Evolutionary conservation across 495 filamentous ascomycete species (phyloP).

Genomic region (Penicillium turbatum): DNA sequence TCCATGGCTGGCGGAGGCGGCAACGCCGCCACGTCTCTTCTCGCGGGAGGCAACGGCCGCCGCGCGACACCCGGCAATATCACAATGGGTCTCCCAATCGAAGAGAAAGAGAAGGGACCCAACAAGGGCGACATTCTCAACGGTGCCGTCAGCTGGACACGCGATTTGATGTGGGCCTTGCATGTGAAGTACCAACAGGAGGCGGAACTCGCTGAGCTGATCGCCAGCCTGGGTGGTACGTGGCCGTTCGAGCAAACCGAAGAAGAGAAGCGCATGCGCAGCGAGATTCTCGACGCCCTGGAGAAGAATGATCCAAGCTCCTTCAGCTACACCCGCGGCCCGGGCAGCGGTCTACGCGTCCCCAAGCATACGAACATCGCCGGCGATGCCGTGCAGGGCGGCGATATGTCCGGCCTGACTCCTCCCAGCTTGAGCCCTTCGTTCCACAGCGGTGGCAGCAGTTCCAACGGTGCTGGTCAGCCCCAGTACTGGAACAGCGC

Average conservation of each 20-base stretch:
- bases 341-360: constrained; percentile 80
- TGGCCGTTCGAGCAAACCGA: constrained; percentile 84
- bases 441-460: constrained; percentile 55
- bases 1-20: constrained; percentile 70
- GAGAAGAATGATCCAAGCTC: constrained; percentile 65
- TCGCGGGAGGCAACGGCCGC: constrained; percentile 78
- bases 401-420: constrained; percentile 37
- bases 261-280: constrained; percentile 92
- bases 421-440: constrained; percentile 69
- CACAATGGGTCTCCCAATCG: constrained; percentile 81
- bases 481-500: constrained; percentile 69
- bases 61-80: constrained; percentile 82
- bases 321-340: constrained; percentile 79
- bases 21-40: constrained; percentile 77
- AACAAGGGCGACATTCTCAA: constrained; percentile 99
- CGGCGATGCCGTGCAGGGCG: constrained; percentile 64
- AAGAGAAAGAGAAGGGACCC: constrained; percentile 97
- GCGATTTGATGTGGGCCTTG: constrained; percentile 95
- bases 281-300: constrained; percentile 80
- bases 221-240: constrained; percentile 63
- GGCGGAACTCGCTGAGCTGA: constrained; percentile 70
- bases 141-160: constrained; percentile 92
- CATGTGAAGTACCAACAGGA: constrained; percentile 84
- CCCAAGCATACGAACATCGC: constrained; percentile 90
- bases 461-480: constrained; percentile 49